These are phyloP conservation scores for Pseudopyricularia cyperi DNA, from an alignment of 2,329 filamentous ascomycete genomes.

Conservation along the genomic window DNA sequence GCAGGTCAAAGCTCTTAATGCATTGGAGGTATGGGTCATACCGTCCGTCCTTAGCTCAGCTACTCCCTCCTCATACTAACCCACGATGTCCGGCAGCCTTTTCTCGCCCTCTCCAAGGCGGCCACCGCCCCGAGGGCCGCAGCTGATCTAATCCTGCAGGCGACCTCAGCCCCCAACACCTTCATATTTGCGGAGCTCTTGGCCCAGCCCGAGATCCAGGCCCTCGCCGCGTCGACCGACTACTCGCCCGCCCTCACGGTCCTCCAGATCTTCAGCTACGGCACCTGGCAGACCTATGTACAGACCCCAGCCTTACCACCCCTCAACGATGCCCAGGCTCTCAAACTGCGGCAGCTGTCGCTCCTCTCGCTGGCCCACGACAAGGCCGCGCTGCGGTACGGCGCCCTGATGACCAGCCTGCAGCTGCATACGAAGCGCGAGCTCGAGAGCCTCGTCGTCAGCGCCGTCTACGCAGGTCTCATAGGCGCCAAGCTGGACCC, in stretches of 20 bases:
- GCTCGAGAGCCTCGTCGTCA: constrained; percentile 77
- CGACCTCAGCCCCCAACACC: constrained; percentile 79
- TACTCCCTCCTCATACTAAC: constrained; percentile 10
- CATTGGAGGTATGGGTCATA: constrained; percentile 38
- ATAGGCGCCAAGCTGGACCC: constrained; percentile 76
- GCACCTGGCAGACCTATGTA: constrained; percentile 68
- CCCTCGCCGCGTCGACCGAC: constrained; percentile 46
- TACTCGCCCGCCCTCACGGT: constrained; percentile 52
- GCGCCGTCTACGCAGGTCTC: constrained; percentile 75
- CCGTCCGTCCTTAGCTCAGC: neutral
- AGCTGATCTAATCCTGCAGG: constrained; percentile 73
- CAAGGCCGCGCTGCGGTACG: constrained; percentile 58
- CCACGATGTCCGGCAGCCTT: constrained; percentile 52
- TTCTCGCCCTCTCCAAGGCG: constrained; percentile 75
- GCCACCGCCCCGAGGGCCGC: constrained; percentile 74
- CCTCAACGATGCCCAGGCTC: constrained; percentile 58
- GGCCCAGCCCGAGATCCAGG: constrained; percentile 63
- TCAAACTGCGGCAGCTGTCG: constrained; percentile 84
- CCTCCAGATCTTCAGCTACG: constrained; percentile 84
- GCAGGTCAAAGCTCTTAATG: constrained; percentile 55
- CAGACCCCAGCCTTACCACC: constrained; percentile 43
- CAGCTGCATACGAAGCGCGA: constrained; percentile 52
- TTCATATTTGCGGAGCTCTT: constrained; percentile 95
- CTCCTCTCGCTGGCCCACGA: constrained; percentile 69
- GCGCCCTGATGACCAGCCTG: constrained; percentile 51